Evolutionary conservation across 2,329 filamentous ascomycete species (phyloP), one percentile per base, ranked within the genome.

Genomic region (Pyrenophora teres): DNA sequence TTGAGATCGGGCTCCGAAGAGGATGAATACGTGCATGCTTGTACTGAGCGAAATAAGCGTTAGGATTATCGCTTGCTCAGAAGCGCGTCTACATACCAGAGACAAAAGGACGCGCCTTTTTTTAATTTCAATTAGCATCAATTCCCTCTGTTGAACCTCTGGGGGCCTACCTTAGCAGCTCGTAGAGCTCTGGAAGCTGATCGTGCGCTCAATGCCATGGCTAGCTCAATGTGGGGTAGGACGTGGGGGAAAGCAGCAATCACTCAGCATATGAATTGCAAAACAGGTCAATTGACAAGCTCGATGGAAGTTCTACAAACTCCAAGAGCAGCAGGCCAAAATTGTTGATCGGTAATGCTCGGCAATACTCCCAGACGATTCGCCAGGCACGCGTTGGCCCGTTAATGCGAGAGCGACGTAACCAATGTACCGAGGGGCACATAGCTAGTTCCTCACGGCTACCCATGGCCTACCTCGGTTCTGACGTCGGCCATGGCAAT

Each of bases 1-100:
- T 97, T 99, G 70, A 99, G 86, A 71, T 93, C 89, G 52, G 89
- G 90, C 75, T 97, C 93, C 52, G 89, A 82, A 43, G 85, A 82
- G 37, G 89, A 85, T 59, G 88, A 85, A 78, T 92, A 92, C 73
- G 74, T 79, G 68, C 88, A 73, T 69, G 69, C 40, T 67, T 74
- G 73, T n/a, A 73, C 74, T 76, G 58, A 21, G 19, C 43, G 46
- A 44, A 45, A 16, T 46, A 44, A 33, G 9, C 31, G 49, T 68
- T 54, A 68, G 59, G 37, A 31, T 30, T 12, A 7, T 15, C 7
- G 16, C 38, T 23, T 31, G 39, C 31, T 16, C 38, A 16, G 30
- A 36, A 31, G 39, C 39, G 53, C 61, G 65, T 69, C 67, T 51
- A 65, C 69, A 62, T 72, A 75, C 73, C 68, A 52, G 71, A 69